Evolutionary conservation across 331 rosid genomes (phyloP).

Genomic region (Pyrus hybrid): DNA sequence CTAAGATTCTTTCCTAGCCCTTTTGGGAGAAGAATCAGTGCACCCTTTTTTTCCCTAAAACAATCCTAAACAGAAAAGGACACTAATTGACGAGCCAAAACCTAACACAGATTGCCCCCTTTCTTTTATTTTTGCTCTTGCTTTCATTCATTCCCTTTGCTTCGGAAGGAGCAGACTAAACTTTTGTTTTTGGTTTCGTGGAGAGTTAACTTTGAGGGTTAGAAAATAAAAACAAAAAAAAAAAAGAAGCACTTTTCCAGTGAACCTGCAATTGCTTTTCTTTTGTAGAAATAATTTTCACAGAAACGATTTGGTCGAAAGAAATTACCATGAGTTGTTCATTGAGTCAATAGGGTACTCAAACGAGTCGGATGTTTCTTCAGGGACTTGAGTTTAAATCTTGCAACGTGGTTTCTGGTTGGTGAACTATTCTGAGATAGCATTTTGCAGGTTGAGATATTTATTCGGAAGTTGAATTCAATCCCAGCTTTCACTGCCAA

Average conservation of each 20-base stretch:
- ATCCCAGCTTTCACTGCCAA: conserved; percentile 99
- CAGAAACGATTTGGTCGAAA: background rate
- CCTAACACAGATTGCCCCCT: background rate
- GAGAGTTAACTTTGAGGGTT: background rate
- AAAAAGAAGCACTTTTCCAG: too few species aligned
- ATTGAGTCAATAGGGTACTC: background rate
- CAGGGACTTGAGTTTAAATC: background rate
- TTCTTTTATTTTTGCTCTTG: background rate
- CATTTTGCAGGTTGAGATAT: conserved; percentile 77
- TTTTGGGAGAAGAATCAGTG: too few species aligned
- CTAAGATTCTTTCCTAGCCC: too few species aligned
- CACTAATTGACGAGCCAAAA: too few species aligned
- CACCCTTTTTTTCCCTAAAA: too few species aligned
- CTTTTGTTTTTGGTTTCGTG: background rate
- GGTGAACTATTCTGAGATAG: background rate
- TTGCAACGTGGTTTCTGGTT: background rate
- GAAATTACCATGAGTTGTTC: background rate
- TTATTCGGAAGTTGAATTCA: conserved; percentile 77
- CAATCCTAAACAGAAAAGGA: too few species aligned
- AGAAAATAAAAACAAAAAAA: background rate
- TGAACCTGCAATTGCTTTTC: background rate
- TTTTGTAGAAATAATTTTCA: background rate
- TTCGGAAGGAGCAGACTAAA: background rate
- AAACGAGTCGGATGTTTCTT: background rate
- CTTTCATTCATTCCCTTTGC: background rate